A percentile compares a stretch with the other conserved stretches of the same genome.
Conservation (phyloP, 768 basidiomycete genomes). For the Macrolepiota dolichaula region DNA sequence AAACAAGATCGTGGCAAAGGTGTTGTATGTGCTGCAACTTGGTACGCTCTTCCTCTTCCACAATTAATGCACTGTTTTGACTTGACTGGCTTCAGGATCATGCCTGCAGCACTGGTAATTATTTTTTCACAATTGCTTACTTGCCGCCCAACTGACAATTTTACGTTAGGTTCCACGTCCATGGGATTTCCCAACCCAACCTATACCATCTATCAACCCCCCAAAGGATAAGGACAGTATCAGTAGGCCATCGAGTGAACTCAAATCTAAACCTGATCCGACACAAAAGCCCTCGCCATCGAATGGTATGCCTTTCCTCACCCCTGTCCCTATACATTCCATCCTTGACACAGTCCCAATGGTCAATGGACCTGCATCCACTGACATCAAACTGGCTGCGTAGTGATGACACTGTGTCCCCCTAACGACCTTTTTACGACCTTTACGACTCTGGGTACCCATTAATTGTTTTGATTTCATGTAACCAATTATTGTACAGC, state of each 20-base stretch:
- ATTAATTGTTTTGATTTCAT: neutral
- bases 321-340: neutral
- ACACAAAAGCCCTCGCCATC: neutral
- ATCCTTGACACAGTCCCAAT: neutral
- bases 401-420: neutral
- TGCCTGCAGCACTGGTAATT: constrained; percentile 68
- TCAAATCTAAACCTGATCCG: neutral
- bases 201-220: constrained; percentile 15
- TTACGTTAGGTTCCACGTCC: constrained; percentile 55
- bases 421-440: neutral
- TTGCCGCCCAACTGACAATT: neutral
- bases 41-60: constrained; percentile 38
- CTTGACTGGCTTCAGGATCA: constrained; percentile 44
- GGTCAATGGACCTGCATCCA: neutral
- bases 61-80: neutral
- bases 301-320: constrained; percentile 6
- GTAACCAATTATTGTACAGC: neutral
- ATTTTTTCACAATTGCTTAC: neutral
- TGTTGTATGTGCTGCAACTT: constrained; percentile 88
- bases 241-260: neutral
- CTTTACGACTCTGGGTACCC: neutral
- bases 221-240: constrained; percentile 14
- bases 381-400: neutral
- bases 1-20: constrained; percentile 66
- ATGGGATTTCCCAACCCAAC: constrained; percentile 68